Base-by-base conservation (phyloP, 176 grass and related monocot species). In the Juncus effusus region DNA sequence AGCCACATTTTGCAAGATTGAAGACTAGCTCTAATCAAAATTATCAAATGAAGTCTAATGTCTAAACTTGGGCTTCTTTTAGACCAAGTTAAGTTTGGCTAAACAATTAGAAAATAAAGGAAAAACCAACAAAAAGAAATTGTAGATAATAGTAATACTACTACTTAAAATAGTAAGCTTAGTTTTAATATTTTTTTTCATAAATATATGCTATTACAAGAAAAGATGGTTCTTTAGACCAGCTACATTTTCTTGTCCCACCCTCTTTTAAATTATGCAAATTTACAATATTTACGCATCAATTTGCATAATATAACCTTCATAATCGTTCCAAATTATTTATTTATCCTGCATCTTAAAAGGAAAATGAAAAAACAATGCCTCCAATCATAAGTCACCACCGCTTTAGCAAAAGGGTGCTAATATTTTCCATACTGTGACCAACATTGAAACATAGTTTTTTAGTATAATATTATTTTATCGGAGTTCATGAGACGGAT, bases 271-370 rank as follows among this genome's bases (percentile, higher is more conserved):
- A 69, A 37, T 40, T 69, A 69, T 69, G 66, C 68, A 72, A 72
- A 72, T 72, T 40, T 72, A 58, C 54, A 59, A 72, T 59, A 72
- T 72, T n/a, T 72, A 72, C 68, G 58, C 14, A 16, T 59, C 53
- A 37, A 72, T 72, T 36, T 72, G 68, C 68, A 72, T 59, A 72
- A 72, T 3, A 59, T 47, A 56, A 55, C 68, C 42, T 14, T 3
- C 54, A 35, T 72, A 59, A 36, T 42, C 5, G 57, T 10, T 44
- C 57, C 40, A 7, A 13, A 56, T 35, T 44, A 38, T 57, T 72
- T 72, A 59, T 51, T 59, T 71, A 72, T 72, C 9, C 44, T 59
- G 57, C 68, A 44, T 5, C 38, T 59, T 57, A 58, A 19, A 45
- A 72, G 42, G 68, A 40, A 42, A 72, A 72, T 28, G 4, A 72